phyloP scores from a whole-genome alignment of 441 rosid genomes.

The Codiaeum variegatum region DNA sequence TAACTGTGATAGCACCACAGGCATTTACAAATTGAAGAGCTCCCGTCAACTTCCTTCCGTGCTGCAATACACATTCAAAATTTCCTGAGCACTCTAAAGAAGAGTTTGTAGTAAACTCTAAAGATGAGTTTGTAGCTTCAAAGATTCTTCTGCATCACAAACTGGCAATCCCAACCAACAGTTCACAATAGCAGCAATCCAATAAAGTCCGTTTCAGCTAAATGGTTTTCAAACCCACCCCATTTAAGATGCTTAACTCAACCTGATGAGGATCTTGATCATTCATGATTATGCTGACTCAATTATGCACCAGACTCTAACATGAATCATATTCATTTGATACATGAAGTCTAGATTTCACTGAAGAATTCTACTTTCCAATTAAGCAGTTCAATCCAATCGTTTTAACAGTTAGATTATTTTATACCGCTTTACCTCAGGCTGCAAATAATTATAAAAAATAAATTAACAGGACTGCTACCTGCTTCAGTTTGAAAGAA shows the following conservation, averaged over 20 bases:
- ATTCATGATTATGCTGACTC: neutral
- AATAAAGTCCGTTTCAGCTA: too few relatives aligned
- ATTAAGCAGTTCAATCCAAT: neutral
- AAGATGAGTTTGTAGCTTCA: too few relatives aligned
- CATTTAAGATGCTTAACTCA: neutral
- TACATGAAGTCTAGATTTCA: neutral
- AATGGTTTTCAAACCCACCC: too few relatives aligned
- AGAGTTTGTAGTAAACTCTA: too few relatives aligned
- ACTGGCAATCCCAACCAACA: too few relatives aligned
- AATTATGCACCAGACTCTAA: too few relatives aligned
- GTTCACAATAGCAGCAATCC: too few relatives aligned
- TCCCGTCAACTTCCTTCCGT: constrained; percentile 30
- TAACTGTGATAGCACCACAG: constrained; percentile 32
- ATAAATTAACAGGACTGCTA: neutral
- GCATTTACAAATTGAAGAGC: constrained; percentile 30
- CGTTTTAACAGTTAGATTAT: neutral
- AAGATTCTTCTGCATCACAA: too few relatives aligned
- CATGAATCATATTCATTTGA: neutral
- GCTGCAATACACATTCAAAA: constrained; percentile 21
- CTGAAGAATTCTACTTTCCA: neutral
- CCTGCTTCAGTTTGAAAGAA: neutral
- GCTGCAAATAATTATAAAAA: neutral
- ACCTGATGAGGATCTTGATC: neutral
- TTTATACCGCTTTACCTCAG: neutral
- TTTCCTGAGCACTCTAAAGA: too few relatives aligned